Base-by-base conservation (phyloP, 352 stramenopile species). In the Globisporangium orthogonon region DNA sequence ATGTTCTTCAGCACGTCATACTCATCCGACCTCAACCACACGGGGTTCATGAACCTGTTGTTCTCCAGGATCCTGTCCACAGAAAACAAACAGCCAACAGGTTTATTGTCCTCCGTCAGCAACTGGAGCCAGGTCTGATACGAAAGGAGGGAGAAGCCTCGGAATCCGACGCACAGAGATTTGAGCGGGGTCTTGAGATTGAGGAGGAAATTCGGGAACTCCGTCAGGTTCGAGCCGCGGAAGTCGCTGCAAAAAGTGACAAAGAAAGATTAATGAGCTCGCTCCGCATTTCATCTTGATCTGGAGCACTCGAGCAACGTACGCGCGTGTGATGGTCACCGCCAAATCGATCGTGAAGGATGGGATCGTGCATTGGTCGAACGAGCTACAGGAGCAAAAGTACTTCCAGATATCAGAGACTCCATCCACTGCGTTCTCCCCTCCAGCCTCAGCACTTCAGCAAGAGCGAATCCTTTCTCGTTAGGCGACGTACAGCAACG, bases 281-380 rank as follows among this genome's bases (percentile, higher is more conserved):
- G 3, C 35, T 14, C 10, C 7, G 9, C 7, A 14, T 7, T 41
- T 11, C 9, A 41, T 14, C 35, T 41, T 41, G 35, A 41, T 41
- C 35, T 4, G 7, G 35, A 14, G 35, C 2, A 4, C 9, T 41
- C 35, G 9, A 41, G 9, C 10, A 7, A 41, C 35, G 2, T 41
- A 41, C 35, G 10, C 35, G 35, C 10, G 11, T 11, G 35, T 41
- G 35, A 41, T 14, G 10, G 35, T 41, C 35, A 41, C 35, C 2
- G 33, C 7, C 35, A 11, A 14, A 11, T 41, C 35, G 35, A 41
- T 11, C 35, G 35, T 41, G 53, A 89, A 81, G 0, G 51, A 63
- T 3, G 67, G 45, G 40, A 87, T 65, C 14, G 61, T 71, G 10
- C 65, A 61, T 7, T 60, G 46, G 30, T 81, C 70, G 58, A 89